Percentiles rank a stretch among this genome's conserved stretches.
Evolutionary conservation across 345 rosid genomes (phyloP).

Genomic region (Populus tremula): DNA sequence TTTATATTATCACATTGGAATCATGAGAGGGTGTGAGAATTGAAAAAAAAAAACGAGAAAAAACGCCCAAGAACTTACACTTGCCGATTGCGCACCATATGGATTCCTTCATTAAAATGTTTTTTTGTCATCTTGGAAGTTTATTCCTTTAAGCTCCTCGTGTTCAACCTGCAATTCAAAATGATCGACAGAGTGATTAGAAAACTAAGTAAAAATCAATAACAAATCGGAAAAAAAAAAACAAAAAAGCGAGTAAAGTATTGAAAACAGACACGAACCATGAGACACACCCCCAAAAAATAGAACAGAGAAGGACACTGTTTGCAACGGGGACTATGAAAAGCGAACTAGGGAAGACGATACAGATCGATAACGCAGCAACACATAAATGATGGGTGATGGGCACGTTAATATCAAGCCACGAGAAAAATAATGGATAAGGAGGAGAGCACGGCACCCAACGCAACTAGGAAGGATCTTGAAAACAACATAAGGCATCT

Average conservation of each 20-base stretch:
- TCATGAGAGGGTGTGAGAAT: no score
- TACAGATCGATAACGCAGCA: not conserved
- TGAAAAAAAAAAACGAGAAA: no score
- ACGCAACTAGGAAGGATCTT: not conserved
- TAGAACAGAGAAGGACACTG: not conserved
- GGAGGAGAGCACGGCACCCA: not conserved
- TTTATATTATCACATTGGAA: no score
- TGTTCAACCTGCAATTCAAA: not conserved
- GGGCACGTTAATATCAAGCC: not conserved
- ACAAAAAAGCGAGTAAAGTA: not conserved
- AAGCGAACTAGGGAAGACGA: not conserved
- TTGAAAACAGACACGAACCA: not conserved
- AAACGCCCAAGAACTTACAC: no score
- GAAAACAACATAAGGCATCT: slow-evolving; percentile 5
- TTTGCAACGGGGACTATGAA: not conserved
- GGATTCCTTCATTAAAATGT: not conserved
- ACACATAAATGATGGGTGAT: not conserved
- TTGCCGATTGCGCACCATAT: not conserved
- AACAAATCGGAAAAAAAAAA: no score
- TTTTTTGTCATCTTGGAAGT: not conserved
- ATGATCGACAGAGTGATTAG: not conserved
- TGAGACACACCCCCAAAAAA: not conserved
- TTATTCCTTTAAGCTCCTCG: not conserved
- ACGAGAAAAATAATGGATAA: not conserved
- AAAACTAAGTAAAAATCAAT: not conserved